A percentile compares a stretch with the other conserved stretches of the same genome.
Evolutionary conservation across 495 filamentous ascomycete genomes (phyloP).

Genomic region (Hypoxylon subgilvum): DNA sequence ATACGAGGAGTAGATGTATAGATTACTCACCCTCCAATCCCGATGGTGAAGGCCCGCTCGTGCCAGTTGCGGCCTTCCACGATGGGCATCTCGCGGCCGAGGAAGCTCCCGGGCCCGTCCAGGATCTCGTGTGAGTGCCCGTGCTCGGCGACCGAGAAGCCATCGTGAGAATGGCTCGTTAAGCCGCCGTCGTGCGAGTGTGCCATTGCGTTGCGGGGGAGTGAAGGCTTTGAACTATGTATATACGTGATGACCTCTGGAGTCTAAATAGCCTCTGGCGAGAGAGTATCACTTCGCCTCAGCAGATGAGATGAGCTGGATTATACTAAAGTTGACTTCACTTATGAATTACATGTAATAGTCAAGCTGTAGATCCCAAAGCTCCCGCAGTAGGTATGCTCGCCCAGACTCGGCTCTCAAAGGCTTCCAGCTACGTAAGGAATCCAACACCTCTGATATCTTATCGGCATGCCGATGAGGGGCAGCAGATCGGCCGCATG

Average conservation of each 20-base stretch:
- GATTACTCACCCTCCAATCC: slow-evolving; percentile 86
- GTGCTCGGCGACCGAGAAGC: slow-evolving; percentile 73
- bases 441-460: slow-evolving; percentile 9
- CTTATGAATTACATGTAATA: background rate
- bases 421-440: too few relatives aligned
- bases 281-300: too few relatives aligned
- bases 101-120: slow-evolving; percentile 88
- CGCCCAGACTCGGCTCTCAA: background rate
- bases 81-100: slow-evolving; percentile 91
- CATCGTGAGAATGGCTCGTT: slow-evolving; percentile 66
- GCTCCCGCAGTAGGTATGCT: too few relatives aligned
- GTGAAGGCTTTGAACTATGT: background rate
- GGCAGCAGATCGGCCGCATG: slow-evolving; percentile 14
- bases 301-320: too few relatives aligned
- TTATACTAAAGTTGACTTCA: too few relatives aligned
- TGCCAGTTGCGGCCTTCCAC: slow-evolving; percentile 86
- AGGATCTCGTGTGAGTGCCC: slow-evolving; percentile 96
- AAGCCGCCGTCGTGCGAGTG: slow-evolving; percentile 66
- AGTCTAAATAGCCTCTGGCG: background rate
- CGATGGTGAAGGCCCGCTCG: slow-evolving; percentile 91
- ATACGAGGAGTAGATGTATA: background rate
- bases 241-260: background rate
- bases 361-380: background rate
- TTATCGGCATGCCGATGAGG: slow-evolving; percentile 18
- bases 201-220: slow-evolving; percentile 15